A percentile compares a stretch with the other conserved stretches of the same genome.
These are phyloP conservation scores for Alternaria viburni DNA, from an alignment of 2,329 filamentous ascomycete genomes.

Conservation along the genomic window DNA sequence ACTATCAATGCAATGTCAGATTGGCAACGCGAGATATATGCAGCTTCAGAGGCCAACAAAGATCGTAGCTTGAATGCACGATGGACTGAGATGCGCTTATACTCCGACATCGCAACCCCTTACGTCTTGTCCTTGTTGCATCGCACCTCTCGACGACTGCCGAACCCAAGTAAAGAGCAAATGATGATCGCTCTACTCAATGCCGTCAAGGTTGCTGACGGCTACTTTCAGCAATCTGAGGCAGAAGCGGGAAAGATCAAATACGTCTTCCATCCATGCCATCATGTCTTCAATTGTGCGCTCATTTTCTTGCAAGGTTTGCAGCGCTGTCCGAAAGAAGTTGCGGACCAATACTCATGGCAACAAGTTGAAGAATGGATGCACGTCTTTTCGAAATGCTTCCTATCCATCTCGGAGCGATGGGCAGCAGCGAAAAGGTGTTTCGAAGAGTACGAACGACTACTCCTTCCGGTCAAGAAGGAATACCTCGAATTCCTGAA, in stretches of 20 bases:
- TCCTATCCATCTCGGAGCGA: conserved; percentile 43
- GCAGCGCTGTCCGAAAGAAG: conserved; percentile 39
- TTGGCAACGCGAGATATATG: conserved; percentile 41
- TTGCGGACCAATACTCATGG: conserved; percentile 34
- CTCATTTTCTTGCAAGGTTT: conserved; percentile 42
- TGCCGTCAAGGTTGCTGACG: conserved; percentile 42
- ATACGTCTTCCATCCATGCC: conserved; percentile 48
- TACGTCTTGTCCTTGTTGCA: conserved; percentile 42
- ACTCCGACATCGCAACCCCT: conserved; percentile 41
- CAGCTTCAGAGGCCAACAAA: conserved; percentile 34
- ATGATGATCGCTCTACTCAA: conserved; percentile 36
- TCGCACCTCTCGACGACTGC: conserved; percentile 36
- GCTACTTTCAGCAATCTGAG: conserved; percentile 42
- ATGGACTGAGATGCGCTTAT: conserved; percentile 46
- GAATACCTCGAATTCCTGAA: conserved; percentile 43
- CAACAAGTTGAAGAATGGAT: conserved; percentile 39
- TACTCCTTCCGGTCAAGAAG: conserved; percentile 38
- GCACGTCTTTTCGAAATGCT: conserved; percentile 40
- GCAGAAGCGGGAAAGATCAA: conserved; percentile 44
- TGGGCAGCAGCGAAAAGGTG: conserved; percentile 45
- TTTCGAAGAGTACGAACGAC: conserved; percentile 43
- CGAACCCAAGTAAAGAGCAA: conserved; percentile 34
- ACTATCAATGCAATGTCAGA: conserved; percentile 35
- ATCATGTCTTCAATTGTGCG: conserved; percentile 44
- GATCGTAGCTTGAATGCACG: conserved; percentile 32